Evolutionary conservation across 768 basidiomycete species (phyloP), one percentile per base, ranked within the genome.

Genomic region (Dacryopinax primogenitus): DNA sequence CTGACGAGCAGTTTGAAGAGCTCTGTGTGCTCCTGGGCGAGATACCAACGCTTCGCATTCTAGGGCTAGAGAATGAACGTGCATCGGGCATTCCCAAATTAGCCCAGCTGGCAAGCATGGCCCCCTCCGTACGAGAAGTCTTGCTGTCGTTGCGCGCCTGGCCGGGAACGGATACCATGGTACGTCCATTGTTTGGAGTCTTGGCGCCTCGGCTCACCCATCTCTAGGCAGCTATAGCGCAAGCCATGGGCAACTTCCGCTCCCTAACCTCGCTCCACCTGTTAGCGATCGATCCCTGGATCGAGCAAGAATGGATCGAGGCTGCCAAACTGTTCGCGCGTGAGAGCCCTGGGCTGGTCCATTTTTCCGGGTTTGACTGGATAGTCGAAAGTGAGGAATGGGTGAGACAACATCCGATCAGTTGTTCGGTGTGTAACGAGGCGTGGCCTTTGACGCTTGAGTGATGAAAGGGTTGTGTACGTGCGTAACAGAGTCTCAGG

Each of bases 1-100:
- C 51, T 9, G 51, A 58, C 51, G 51, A 23, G 51, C 51, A 58
- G 30, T 58, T 58, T 30, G 51, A 58, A 18, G 51, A 58, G 51
- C 26, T 58, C 13, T 58, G 51, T 18, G 26, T 30, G 51, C 12
- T 9, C 30, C 3, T 58, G 9, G 32, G 51, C 51, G 4, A 58
- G 51, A 58, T 58, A 30, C 26, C 51, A 4, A 26, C 30, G 9
- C 51, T 58, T 30, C 51, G 51, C 26, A 30, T 58, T 6, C 18
- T 58, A 30, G 51, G 51, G 4, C 4, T 58, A 3, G 51, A 58
- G 51, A 58, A 58, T 30, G 11, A 58, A 30, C 23, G 51, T 2
- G 23, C 26, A 13, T 58, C 51, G 3, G 51, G 51, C 3, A 13
- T 58, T 32, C 13, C 51, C 11, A 58, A 58, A 18, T 30, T 58